phyloP scores from a whole-genome alignment of 176 grass and related monocot genomes.

The Neostapfia colusana region DNA sequence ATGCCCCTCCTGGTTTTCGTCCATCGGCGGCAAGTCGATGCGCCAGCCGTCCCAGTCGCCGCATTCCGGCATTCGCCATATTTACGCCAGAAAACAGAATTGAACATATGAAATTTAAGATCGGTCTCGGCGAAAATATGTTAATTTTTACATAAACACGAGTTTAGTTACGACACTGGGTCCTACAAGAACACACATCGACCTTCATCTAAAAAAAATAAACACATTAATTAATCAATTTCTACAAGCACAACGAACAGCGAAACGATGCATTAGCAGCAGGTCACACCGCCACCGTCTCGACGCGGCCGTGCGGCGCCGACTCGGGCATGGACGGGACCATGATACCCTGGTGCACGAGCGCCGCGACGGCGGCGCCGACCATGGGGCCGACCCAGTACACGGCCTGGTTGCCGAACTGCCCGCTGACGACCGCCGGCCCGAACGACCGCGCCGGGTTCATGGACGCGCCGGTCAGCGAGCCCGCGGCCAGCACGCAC shows the following conservation, averaged over 20 bases:
- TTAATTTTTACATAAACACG: too few relatives aligned
- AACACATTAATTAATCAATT: background rate
- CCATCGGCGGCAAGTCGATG: background rate
- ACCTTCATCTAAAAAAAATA: background rate
- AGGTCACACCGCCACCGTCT: conserved; percentile 39
- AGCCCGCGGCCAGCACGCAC: conserved; percentile 51
- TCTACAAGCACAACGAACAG: background rate
- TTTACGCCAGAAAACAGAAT: background rate
- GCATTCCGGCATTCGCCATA: too few relatives aligned
- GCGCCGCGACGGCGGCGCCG: conserved; percentile 62
- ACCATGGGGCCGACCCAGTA: conserved; percentile 85
- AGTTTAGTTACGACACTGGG: too few relatives aligned
- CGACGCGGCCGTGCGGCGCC: conserved; percentile 29
- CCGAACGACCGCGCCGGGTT: conserved; percentile 92
- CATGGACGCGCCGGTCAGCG: conserved; percentile 83
- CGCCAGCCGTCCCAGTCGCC: background rate
- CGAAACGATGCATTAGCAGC: too few relatives aligned
- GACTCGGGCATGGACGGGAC: conserved; percentile 10
- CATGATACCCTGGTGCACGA: conserved; percentile 61
- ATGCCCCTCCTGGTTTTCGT: too few relatives aligned
- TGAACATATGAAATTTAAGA: too few relatives aligned
- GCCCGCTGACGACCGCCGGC: conserved; percentile 64
- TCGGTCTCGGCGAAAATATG: too few relatives aligned
- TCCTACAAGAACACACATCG: background rate
- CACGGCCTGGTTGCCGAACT: conserved; percentile 74